These are phyloP conservation scores for Keqinozyma sinolaborantium DNA, from an alignment of 1,139 yeast genomes.

Conservation along the genomic window DNA sequence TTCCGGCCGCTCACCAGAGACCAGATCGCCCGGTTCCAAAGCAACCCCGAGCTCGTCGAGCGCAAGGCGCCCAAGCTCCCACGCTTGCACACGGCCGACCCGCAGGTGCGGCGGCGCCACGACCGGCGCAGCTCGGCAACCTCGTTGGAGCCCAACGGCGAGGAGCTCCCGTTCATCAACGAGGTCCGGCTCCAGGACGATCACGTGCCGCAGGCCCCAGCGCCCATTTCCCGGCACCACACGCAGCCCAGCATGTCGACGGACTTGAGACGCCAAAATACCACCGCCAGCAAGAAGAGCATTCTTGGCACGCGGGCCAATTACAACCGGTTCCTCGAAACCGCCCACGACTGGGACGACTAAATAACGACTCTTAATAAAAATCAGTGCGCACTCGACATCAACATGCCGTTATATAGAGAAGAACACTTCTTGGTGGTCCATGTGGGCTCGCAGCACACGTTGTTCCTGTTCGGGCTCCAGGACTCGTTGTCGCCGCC, in stretches of 20 bases:
- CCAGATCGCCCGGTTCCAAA: neutral
- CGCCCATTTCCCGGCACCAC: neutral
- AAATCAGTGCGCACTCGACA: too few species aligned
- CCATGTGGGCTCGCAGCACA: slow-evolving; percentile 75
- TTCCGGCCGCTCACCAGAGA: slow-evolving; percentile 14
- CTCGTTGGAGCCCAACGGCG: slow-evolving; percentile 8
- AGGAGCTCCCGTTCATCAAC: slow-evolving; percentile 39
- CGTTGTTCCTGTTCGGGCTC: slow-evolving; percentile 78
- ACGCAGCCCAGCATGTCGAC: neutral
- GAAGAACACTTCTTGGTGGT: slow-evolving; percentile 63
- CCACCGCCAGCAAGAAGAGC: slow-evolving; percentile 30
- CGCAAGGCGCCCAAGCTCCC: neutral
- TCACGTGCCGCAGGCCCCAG: slow-evolving; percentile 4
- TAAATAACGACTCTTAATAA: slow-evolving; percentile 2
- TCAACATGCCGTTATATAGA: slow-evolving; percentile 53
- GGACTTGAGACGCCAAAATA: slow-evolving; percentile 23
- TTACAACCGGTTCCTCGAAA: slow-evolving; percentile 36
- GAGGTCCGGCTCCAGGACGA: slow-evolving; percentile 26
- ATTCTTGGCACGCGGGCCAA: slow-evolving; percentile 41
- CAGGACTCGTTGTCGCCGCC: slow-evolving; percentile 81
- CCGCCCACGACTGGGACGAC: slow-evolving; percentile 18
- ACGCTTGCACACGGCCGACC: neutral
- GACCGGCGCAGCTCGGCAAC: neutral
- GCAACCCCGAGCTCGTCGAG: neutral
- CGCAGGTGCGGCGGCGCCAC: neutral